Conservation (phyloP, 805 yeast species). For the Maudiozyma turicensis region DNA sequence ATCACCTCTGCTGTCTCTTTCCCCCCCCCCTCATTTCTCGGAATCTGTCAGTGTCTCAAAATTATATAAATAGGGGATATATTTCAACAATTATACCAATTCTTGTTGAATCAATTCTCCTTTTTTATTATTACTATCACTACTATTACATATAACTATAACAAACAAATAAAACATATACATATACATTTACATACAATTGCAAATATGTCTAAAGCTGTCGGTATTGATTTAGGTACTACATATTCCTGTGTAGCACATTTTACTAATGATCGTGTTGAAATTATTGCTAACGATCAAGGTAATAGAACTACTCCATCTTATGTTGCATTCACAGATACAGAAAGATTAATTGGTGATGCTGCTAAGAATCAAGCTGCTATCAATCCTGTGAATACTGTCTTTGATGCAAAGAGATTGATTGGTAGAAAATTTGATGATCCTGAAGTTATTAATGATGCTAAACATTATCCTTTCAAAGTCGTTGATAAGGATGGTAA, state of each 20-base stretch:
- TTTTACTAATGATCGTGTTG: conserved; percentile 84
- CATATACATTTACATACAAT: neutral
- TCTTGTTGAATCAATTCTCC: neutral
- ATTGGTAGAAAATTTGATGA: conserved; percentile 84
- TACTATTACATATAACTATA: neutral
- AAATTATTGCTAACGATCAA: conserved; percentile 94
- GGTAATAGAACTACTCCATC: conserved; percentile 98
- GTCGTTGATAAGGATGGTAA: conserved; percentile 64
- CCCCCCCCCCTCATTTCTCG: too few relatives aligned
- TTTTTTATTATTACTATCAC: neutral
- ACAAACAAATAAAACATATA: neutral
- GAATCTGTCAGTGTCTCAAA: too few relatives aligned
- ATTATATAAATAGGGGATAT: too few relatives aligned
- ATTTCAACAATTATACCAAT: neutral
- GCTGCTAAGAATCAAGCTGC: conserved; percentile 98
- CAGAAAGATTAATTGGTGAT: conserved; percentile 91
- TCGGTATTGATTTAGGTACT: conserved; percentile 78
- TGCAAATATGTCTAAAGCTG: conserved; percentile 38
- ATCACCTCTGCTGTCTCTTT: too few relatives aligned
- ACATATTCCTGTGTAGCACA: conserved; percentile 96
- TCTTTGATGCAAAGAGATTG: conserved; percentile 85
- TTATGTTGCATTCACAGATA: conserved; percentile 87
- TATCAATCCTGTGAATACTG: conserved; percentile 83
- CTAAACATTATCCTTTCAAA: conserved; percentile 80
- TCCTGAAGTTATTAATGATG: conserved; percentile 66